Percentiles rank a stretch among this genome's conserved stretches.
Evolutionary conservation across 805 yeast genomes (phyloP).

Genomic region (Metschnikowia shivogae): DNA sequence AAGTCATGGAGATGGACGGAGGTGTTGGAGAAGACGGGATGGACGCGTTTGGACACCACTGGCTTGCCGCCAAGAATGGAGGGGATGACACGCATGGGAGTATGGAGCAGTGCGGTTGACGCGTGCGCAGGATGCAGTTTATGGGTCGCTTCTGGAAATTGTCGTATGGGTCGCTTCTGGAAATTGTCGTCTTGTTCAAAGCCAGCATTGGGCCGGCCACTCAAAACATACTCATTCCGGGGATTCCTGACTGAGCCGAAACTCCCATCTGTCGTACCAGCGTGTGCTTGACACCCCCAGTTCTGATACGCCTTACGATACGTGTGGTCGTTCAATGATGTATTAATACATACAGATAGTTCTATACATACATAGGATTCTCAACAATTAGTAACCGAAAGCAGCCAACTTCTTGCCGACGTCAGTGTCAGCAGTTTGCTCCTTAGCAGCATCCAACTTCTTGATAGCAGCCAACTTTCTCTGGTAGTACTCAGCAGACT

Average conservation of each 20-base stretch:
- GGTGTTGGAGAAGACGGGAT: conserved; percentile 14
- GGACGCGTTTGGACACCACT: background rate
- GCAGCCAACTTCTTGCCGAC: conserved; percentile 92
- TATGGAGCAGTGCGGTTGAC: no score
- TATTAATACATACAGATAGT: conserved; percentile 16
- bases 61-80: conserved; percentile 11
- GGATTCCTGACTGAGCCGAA: no score
- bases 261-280: no score
- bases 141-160: no score
- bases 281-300: no score
- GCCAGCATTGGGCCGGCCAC: no score
- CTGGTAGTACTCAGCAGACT: conserved; percentile 98
- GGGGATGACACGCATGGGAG: conserved; percentile 5
- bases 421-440: conserved; percentile 84
- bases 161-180: no score
- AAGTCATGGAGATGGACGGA: conserved; percentile 7
- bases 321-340: conserved; percentile 11
- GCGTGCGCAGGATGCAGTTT: no score
- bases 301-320: no score
- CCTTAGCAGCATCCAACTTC: conserved; percentile 84
- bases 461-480: conserved; percentile 95
- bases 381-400: conserved; percentile 80
- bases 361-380: conserved; percentile 13
- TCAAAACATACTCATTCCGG: no score
- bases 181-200: no score